These are phyloP conservation scores for Wickerhamiella musiphila DNA, from an alignment of 805 yeast species.

Conservation along the genomic window DNA sequence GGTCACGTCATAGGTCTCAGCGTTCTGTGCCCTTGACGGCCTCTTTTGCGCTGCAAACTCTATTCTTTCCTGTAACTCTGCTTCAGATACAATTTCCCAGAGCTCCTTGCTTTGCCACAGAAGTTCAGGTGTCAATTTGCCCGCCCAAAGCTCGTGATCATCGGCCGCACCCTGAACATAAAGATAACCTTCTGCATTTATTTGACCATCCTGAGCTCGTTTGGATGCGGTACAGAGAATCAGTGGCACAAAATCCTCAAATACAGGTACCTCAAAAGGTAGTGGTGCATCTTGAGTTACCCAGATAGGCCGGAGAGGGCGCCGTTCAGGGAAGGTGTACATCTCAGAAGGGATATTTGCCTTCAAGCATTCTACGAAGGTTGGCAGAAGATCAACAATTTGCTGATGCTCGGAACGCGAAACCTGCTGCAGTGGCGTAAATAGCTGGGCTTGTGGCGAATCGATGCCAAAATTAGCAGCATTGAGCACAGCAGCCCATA, in stretches of 20 bases:
- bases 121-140: conserved; percentile 32
- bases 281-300: conserved; percentile 35
- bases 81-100: conserved; percentile 19
- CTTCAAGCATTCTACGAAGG: conserved; percentile 29
- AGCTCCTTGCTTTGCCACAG: conserved; percentile 37
- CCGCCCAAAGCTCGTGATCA: conserved; percentile 79
- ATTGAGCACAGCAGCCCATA: conserved; percentile 77
- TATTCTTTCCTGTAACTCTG: conserved; percentile 14
- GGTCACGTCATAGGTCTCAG: no score
- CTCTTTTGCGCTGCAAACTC: neutral
- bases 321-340: conserved; percentile 24
- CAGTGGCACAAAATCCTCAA: conserved; percentile 26
- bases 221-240: conserved; percentile 46
- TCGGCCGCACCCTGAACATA: conserved; percentile 93
- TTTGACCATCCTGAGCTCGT: conserved; percentile 41
- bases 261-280: conserved; percentile 23
- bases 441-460: conserved; percentile 22
- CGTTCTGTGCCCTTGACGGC: no score
- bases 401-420: conserved; percentile 38
- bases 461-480: conserved; percentile 28
- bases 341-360: conserved; percentile 25
- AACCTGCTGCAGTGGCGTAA: conserved; percentile 36
- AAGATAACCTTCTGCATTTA: conserved; percentile 29
- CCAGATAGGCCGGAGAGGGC: conserved; percentile 54
- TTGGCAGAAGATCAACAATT: conserved; percentile 32